Evolutionary conservation across 2,329 filamentous ascomycete species (phyloP).

Genomic region (Neonectria sp.): DNA sequence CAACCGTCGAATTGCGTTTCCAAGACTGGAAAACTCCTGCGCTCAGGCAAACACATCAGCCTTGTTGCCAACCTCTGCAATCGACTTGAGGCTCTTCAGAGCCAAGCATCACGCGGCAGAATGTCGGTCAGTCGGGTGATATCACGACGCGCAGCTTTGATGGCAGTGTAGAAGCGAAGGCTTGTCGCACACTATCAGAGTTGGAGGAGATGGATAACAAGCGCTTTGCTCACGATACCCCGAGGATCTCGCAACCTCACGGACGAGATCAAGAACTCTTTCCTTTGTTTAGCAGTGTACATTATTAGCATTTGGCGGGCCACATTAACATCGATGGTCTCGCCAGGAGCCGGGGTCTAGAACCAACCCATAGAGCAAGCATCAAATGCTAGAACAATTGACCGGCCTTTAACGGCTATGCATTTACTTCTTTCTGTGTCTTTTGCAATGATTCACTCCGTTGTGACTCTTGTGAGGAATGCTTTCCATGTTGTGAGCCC

Average conservation of each 20-base stretch:
- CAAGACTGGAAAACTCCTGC: neutral
- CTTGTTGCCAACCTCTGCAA: neutral
- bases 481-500: neutral
- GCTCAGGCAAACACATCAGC: neutral
- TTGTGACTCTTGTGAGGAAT: neutral
- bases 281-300: slow-evolving; percentile 19
- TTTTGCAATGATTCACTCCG: neutral
- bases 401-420: slow-evolving; percentile 13
- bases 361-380: slow-evolving; percentile 5
- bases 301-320: slow-evolving; percentile 1
- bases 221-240: slow-evolving; percentile 12
- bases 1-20: neutral
- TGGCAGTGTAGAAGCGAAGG: slow-evolving; percentile 34
- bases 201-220: slow-evolving; percentile 15
- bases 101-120: slow-evolving; percentile 17
- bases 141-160: slow-evolving; percentile 27
- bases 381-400: slow-evolving; percentile 18
- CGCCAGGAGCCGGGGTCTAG: neutral
- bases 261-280: slow-evolving; percentile 8
- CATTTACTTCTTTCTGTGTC: neutral
- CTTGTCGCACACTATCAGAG: slow-evolving; percentile 5
- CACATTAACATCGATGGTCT: neutral
- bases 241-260: neutral
- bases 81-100: slow-evolving; percentile 14
- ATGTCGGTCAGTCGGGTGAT: slow-evolving; percentile 29